A percentile compares a stretch with the other conserved stretches of the same genome.
Evolutionary conservation across 1,284 basidiomycete species (phyloP).

Genomic region (Mycena sp.): DNA sequence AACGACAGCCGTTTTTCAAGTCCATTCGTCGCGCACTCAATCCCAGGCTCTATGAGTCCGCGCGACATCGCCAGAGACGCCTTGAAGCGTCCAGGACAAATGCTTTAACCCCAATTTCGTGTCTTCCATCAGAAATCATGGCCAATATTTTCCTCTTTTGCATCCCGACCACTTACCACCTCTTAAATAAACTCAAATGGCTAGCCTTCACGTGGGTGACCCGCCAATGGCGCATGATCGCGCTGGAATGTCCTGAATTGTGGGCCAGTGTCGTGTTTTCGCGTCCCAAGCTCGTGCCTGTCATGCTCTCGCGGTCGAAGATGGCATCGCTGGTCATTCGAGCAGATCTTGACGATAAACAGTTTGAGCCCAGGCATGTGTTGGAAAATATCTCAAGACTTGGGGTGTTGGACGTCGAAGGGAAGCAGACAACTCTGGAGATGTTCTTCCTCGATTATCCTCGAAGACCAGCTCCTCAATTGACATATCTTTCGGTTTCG

Average conservation of each 20-base stretch:
- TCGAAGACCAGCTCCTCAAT: background rate
- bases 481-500: background rate
- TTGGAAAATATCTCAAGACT: background rate
- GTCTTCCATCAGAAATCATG: constrained; percentile 41
- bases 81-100: background rate
- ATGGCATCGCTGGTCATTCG: background rate
- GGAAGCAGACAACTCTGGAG: background rate
- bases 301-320: constrained; percentile 1
- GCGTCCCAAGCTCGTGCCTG: background rate
- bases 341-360: background rate
- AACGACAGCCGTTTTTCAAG: too few relatives aligned
- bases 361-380: background rate
- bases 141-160: constrained; percentile 35
- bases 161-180: background rate
- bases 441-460: background rate
- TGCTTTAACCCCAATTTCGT: constrained; percentile 31
- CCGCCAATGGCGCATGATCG: background rate
- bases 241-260: background rate
- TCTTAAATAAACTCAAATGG: background rate
- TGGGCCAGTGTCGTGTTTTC: constrained; percentile 3
- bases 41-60: background rate
- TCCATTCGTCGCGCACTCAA: background rate
- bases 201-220: constrained; percentile 1
- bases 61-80: background rate
- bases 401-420: background rate